Evolutionary conservation across 2,329 filamentous ascomycete species (phyloP).

Genomic region (Lachnellula willkommii): DNA sequence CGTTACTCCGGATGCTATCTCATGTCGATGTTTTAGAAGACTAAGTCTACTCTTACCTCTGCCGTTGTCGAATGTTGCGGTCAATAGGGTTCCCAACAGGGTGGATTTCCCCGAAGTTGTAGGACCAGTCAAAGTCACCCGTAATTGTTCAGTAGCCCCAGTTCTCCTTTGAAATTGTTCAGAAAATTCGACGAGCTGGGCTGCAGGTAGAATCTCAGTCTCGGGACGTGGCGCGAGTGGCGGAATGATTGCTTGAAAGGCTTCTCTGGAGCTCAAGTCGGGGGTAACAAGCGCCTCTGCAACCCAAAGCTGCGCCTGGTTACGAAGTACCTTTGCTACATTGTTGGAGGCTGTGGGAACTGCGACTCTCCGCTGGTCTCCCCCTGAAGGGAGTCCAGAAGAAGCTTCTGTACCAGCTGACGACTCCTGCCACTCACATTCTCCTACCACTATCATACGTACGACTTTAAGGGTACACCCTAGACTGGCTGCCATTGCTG

Average conservation of each 20-base stretch:
- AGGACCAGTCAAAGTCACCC: slow-evolving; percentile 81
- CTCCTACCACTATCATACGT: slow-evolving; percentile 76
- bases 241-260: neutral
- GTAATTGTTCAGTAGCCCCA: slow-evolving; percentile 59
- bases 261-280: slow-evolving; percentile 44
- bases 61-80: slow-evolving; percentile 84
- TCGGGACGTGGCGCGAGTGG: neutral
- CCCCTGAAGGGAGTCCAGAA: neutral
- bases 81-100: slow-evolving; percentile 80
- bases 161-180: neutral
- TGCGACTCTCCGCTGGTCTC: slow-evolving; percentile 1
- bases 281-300: slow-evolving; percentile 87
- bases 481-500: slow-evolving; percentile 86
- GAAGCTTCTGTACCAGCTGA: slow-evolving; percentile 2
- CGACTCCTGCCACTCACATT: slow-evolving; percentile 62
- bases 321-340: slow-evolving; percentile 21
- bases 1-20: slow-evolving; percentile 85
- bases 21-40: slow-evolving; percentile 86
- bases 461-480: slow-evolving; percentile 80
- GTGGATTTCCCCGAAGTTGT: slow-evolving; percentile 92
- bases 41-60: slow-evolving; percentile 84
- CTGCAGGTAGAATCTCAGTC: slow-evolving; percentile 1
- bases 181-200: neutral
- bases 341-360: neutral
- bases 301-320: slow-evolving; percentile 66